Percentiles rank a stretch among this genome's conserved stretches.
phyloP scores from a whole-genome alignment of 176 grass and related monocot species.

The Paspalum notatum region DNA sequence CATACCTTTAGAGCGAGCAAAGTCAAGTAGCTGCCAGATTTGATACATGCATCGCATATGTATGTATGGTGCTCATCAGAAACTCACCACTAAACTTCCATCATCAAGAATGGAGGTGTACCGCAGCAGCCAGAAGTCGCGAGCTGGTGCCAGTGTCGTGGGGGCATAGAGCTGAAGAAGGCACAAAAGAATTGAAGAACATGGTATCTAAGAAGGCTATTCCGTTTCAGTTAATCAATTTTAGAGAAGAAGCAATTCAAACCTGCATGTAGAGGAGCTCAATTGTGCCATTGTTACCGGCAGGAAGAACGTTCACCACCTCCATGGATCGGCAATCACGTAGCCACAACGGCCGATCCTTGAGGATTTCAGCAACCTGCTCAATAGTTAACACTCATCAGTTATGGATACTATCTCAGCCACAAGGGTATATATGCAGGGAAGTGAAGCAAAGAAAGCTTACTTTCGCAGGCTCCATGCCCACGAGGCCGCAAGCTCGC shows the following conservation, averaged over 20 bases:
- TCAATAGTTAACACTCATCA: background rate
- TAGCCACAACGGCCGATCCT: conserved; percentile 81
- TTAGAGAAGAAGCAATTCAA: background rate
- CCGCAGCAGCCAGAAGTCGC: conserved; percentile 93
- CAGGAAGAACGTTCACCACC: conserved; percentile 68
- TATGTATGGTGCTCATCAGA: background rate
- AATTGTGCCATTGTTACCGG: conserved; percentile 73
- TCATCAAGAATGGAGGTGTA: conserved; percentile 90
- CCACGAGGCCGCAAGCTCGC: conserved; percentile 89
- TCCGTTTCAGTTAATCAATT: background rate
- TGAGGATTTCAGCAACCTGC: conserved; percentile 92
- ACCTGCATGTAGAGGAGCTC: conserved; percentile 99
- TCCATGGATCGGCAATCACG: conserved; percentile 87
- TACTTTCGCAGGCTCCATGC: conserved; percentile 94
- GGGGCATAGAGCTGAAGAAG: conserved; percentile 73
- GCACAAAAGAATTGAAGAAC: background rate
- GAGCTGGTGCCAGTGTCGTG: conserved; percentile 77
- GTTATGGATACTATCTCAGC: background rate
- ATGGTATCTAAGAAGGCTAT: background rate
- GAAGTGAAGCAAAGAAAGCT: conserved; percentile 13
- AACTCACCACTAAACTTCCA: conserved; percentile 87
- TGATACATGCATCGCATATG: background rate
- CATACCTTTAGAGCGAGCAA: conserved; percentile 56
- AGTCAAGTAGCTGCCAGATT: conserved; percentile 11
- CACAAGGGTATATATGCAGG: background rate